These are phyloP conservation scores for Trichoderma sp. DNA, from an alignment of 2,329 filamentous ascomycete genomes.

Conservation along the genomic window DNA sequence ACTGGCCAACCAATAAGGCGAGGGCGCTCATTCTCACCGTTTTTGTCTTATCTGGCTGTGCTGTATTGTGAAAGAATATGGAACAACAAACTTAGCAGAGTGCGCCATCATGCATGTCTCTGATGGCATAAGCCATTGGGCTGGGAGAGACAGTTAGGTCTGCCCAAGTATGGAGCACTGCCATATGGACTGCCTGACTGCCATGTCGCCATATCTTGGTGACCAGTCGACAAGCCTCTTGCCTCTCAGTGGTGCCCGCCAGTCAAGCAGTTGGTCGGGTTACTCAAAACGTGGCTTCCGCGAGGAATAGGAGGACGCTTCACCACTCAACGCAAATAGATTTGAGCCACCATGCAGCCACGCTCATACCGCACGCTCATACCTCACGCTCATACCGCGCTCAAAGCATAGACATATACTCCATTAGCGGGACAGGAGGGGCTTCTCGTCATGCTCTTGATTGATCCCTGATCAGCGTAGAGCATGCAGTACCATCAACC, in stretches of 20 bases:
- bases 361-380: neutral
- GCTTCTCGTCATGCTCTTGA: neutral
- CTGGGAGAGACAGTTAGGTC: neutral
- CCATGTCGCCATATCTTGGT: neutral
- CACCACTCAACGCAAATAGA: neutral
- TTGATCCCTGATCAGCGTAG: neutral
- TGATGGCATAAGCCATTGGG: slow-evolving; percentile 12
- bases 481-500: neutral
- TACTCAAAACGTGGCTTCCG: neutral
- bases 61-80: neutral
- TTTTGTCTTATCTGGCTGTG: neutral
- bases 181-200: neutral
- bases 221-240: neutral
- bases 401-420: neutral
- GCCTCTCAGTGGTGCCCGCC: neutral
- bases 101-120: slow-evolving; percentile 20
- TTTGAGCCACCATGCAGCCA: neutral
- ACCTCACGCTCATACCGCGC: neutral
- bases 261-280: neutral
- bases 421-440: neutral
- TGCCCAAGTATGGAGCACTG: slow-evolving; percentile 13
- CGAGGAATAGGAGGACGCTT: neutral
- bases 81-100: neutral
- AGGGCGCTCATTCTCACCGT: slow-evolving; percentile 1
- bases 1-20: neutral